Percentiles rank a stretch among this genome's conserved stretches.
phyloP scores from a whole-genome alignment of 257 asterid species.

The Gentiana macrophylla region DNA sequence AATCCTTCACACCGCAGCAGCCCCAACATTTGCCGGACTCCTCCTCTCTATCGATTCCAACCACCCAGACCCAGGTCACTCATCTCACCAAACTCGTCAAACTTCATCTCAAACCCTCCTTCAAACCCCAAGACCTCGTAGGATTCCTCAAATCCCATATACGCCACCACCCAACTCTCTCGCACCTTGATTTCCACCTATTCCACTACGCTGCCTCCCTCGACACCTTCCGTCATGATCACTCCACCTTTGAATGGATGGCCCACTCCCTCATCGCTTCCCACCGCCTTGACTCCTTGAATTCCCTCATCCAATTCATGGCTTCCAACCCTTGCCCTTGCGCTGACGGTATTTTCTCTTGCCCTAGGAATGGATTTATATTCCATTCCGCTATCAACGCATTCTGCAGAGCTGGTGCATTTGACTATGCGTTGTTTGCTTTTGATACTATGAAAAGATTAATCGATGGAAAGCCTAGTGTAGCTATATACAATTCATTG shows the following conservation, averaged over 20 bases:
- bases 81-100: conserved; percentile 35
- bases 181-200: conserved; percentile 85
- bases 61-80: conserved; percentile 30
- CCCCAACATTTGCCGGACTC: conserved; percentile 26
- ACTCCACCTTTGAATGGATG: conserved; percentile 76
- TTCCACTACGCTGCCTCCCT: conserved; percentile 74
- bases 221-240: conserved; percentile 88
- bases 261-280: conserved; percentile 63
- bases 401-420: conserved; percentile 51
- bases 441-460: conserved; percentile 61
- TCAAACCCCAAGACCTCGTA: conserved; percentile 56
- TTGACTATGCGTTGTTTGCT: conserved; percentile 46
- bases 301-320: conserved; percentile 53
- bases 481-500: conserved; percentile 48
- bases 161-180: conserved; percentile 66
- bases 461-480: conserved; percentile 73
- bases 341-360: conserved; percentile 81
- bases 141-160: conserved; percentile 52
- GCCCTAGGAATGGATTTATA: conserved; percentile 58
- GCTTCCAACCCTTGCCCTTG: conserved; percentile 90
- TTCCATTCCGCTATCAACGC: conserved; percentile 58
- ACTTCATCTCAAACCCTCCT: conserved; percentile 36
- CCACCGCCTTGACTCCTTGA: conserved; percentile 64
- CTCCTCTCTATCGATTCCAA: conserved; percentile 24
- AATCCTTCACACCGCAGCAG: conserved; percentile 18